Evolutionary conservation across 2,329 filamentous ascomycete genomes (phyloP).

Genomic region (Penicillium psychrosexuale): DNA sequence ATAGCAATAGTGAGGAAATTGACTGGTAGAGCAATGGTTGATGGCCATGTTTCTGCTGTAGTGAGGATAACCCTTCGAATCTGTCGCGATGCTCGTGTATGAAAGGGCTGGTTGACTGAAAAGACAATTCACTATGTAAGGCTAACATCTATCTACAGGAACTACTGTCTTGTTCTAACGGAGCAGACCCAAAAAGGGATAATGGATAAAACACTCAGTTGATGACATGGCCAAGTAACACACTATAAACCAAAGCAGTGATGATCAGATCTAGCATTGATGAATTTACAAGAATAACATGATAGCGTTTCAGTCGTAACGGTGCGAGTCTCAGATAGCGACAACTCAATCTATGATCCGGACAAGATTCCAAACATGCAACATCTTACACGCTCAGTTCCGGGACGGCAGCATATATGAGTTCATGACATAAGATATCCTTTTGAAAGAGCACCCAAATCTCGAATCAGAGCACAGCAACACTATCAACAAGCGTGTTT

Average conservation of each 20-base stretch:
- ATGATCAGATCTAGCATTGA: neutral
- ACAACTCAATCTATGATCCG: neutral
- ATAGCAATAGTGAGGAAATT: neutral
- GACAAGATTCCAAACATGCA: neutral
- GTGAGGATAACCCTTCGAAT: neutral
- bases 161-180: neutral
- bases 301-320: conserved; percentile 13
- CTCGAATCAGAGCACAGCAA: neutral
- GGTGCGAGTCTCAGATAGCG: neutral
- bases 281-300: conserved; percentile 1
- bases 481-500: conserved; percentile 61
- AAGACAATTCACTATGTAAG: neutral
- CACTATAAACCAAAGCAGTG: neutral
- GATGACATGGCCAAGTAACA: neutral
- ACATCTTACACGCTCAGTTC: neutral
- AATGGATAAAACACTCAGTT: neutral
- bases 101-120: neutral
- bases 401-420: neutral
- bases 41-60: neutral
- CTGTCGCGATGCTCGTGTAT: too few species aligned
- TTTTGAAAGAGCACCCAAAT: neutral
- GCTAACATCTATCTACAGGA: neutral
- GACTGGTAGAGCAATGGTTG: neutral
- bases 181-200: neutral
- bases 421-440: neutral